These are phyloP conservation scores for Aegle marmelos DNA, from an alignment of 345 rosid genomes.

Conservation along the genomic window DNA sequence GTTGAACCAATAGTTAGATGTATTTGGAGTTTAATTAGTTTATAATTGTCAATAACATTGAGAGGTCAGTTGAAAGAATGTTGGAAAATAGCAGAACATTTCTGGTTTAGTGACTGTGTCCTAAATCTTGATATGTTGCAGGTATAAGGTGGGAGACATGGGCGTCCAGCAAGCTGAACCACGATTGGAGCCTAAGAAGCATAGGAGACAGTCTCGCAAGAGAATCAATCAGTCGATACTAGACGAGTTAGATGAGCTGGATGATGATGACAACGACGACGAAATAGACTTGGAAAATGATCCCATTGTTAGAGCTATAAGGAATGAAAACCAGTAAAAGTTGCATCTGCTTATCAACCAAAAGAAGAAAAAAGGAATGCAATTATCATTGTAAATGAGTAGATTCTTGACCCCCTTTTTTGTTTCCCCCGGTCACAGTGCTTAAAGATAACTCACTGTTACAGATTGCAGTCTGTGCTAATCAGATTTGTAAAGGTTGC, in stretches of 20 bases:
- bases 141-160: conserved; percentile 76
- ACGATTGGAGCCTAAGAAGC: conserved; percentile 71
- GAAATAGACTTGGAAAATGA: conserved; percentile 47
- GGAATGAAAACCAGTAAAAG: conserved; percentile 39
- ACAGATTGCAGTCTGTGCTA: background rate
- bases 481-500: background rate
- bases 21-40: background rate
- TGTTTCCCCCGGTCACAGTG: background rate
- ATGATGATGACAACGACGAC: conserved; percentile 42
- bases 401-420: background rate
- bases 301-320: conserved; percentile 49
- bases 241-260: conserved; percentile 53
- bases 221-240: conserved; percentile 65
- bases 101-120: background rate
- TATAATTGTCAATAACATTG: background rate
- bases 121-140: conserved; percentile 20
- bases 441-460: background rate
- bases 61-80: background rate
- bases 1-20: background rate
- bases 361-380: background rate
- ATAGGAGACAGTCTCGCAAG: conserved; percentile 78
- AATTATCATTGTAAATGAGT: conserved; percentile 14
- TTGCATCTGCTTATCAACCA: background rate
- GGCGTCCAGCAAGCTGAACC: conserved; percentile 88
- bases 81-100: background rate